phyloP scores from a whole-genome alignment of 192 early-diverging fungal species.

The Backusella macrospora region DNA sequence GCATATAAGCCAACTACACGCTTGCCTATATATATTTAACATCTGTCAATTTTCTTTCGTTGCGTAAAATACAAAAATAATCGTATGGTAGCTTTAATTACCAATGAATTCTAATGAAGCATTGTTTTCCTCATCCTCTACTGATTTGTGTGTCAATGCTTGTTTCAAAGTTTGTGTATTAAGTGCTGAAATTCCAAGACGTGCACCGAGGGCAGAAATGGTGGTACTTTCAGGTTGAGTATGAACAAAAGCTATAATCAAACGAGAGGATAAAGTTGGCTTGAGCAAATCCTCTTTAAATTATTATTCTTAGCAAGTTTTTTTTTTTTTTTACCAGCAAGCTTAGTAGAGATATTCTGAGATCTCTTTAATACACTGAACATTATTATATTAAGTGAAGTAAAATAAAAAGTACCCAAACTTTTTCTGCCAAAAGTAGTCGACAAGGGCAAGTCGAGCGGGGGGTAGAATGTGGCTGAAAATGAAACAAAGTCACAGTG shows the following conservation, averaged over 20 bases:
- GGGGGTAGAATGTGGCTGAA: not conserved
- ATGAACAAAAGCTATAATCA: not conserved
- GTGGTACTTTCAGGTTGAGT: conserved; percentile 17
- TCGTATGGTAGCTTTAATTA: not conserved
- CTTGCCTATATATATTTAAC: conserved; percentile 45
- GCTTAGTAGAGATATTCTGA: not conserved
- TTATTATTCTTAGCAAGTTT: not conserved
- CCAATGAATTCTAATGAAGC: conserved; percentile 20
- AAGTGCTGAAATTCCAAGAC: conserved; percentile 41
- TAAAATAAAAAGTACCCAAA: conserved; percentile 1
- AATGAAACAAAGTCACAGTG: not conserved
- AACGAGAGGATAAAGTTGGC: not conserved
- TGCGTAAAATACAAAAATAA: not conserved
- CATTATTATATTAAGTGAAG: not conserved
- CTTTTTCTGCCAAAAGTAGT: conserved; percentile 2
- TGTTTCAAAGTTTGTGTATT: conserved; percentile 5
- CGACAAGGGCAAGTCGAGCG: conserved; percentile 11
- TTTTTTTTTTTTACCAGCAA: not conserved
- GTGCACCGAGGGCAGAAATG: conserved; percentile 42
- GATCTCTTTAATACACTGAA: not conserved
- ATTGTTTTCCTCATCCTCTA: conserved; percentile 12
- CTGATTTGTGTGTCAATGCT: conserved; percentile 19
- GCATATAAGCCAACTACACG: conserved; percentile 72
- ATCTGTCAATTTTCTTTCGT: not conserved
- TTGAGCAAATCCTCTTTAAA: too few species aligned